Evolutionary conservation across 73 alveolate genomes (phyloP).

Genomic region (Paraurostyla sp.): DNA sequence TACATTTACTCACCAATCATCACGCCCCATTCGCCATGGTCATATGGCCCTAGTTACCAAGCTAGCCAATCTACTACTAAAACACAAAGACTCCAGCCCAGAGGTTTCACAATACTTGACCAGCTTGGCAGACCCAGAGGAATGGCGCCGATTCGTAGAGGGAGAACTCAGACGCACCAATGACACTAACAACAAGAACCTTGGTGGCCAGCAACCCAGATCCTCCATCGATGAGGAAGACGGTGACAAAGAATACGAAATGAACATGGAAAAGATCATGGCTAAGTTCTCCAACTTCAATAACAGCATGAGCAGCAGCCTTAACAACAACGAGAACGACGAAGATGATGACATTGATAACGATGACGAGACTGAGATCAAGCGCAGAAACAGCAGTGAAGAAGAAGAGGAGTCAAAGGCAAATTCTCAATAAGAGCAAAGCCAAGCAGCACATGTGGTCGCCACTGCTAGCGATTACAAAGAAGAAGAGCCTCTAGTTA

Average conservation of each 20-base stretch:
- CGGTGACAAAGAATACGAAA: constrained; percentile 46
- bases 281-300: constrained; percentile 48
- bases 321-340: not conserved
- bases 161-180: constrained; percentile 47
- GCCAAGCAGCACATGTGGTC: not conserved
- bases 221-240: constrained; percentile 48
- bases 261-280: constrained; percentile 65
- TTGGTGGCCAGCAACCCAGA: constrained; percentile 61
- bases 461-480: not conserved
- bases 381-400: not conserved
- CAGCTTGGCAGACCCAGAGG: not conserved
- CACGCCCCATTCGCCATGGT: constrained; percentile 38
- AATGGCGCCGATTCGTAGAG: constrained; percentile 32
- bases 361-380: constrained; percentile 33
- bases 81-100: not conserved
- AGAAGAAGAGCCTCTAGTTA: constrained; percentile 28
- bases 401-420: constrained; percentile 19
- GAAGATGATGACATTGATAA: constrained; percentile 37
- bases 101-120: constrained; percentile 3
- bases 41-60: constrained; percentile 46
- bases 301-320: not conserved
- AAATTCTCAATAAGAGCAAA: not conserved
- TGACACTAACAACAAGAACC: constrained; percentile 53
- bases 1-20: constrained; percentile 5
- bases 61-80: constrained; percentile 4